Conservation (phyloP, 768 basidiomycete species). For the Tulasnella sp. region DNA sequence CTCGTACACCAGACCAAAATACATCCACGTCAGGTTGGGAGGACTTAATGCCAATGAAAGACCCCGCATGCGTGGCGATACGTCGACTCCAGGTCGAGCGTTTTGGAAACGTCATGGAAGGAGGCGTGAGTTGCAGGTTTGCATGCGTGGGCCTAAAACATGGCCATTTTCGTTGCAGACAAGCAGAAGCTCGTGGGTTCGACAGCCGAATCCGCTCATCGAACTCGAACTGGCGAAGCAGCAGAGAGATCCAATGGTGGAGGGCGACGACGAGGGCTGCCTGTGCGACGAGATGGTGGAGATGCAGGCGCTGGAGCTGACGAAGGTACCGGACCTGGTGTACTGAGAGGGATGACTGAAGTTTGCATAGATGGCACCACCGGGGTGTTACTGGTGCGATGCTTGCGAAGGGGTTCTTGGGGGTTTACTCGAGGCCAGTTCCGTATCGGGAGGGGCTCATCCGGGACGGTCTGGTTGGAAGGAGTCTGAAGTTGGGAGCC, state of each 20-base stretch:
- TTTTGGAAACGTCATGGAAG: background rate
- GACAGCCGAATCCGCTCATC: background rate
- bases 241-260: conserved; percentile 15
- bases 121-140: background rate
- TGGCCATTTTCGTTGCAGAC: background rate
- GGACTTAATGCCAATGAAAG: background rate
- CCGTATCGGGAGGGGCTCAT: conserved; percentile 12
- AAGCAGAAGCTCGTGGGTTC: background rate
- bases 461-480: background rate
- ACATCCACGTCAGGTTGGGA: background rate
- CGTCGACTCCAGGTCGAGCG: background rate
- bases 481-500: background rate
- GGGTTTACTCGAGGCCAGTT: conserved; percentile 17
- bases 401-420: conserved; percentile 8
- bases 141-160: background rate
- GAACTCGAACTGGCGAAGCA: background rate
- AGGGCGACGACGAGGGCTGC: conserved; percentile 11
- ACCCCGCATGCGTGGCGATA: background rate
- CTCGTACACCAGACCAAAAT: conserved; percentile 1
- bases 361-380: conserved; percentile 3
- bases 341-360: background rate
- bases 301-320: too few relatives aligned
- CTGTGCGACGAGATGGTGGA: conserved; percentile 3
- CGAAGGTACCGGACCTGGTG: background rate
- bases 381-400: background rate